Base-by-base conservation (phyloP, 2,329 filamentous ascomycete genomes). In the Rasamsonia emersonii region DNA sequence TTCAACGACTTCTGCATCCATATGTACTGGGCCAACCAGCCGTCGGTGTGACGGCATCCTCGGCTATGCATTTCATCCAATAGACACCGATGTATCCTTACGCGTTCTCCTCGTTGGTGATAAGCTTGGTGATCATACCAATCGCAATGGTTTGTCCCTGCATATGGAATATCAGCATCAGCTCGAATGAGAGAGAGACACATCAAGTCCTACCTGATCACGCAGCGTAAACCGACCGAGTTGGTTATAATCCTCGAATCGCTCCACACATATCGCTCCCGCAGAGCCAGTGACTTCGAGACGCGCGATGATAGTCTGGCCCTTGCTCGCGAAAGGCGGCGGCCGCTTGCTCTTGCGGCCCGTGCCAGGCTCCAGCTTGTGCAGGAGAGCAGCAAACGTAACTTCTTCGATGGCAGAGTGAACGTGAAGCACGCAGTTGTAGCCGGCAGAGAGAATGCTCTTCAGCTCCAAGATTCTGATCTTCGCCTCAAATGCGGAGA, bases 61-160 rank as follows among this genome's bases (percentile, higher is more conserved):
- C n/a, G n/a, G n/a, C n/a, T n/a, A n/a, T n/a, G n/a, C n/a, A n/a
- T n/a, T n/a, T n/a, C n/a, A 32, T 18, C 20, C n/a, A 23, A 23
- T 23, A 23, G 20, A 23, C n/a, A n/a, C 20, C 20, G n/a, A 7
- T 11, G 15, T 26, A 13, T 7, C 11, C 24, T 26, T 26, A 26
- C 6, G 24, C 24, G 11, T 14, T 27, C 27, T 32, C 6, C 5
- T 41, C 35, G 28, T 70, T 62, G 3, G 62, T 67, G 46, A 83
- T 76, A 39, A 98, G 74, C 73, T 88, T 95, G 38, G 86, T 95
- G 59, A 98, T 93, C 75, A 98, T 98, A 54, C 91, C 91, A 66
- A 98, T 98, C 35, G 91, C 91, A 67, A 98, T 95, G 0, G 91
- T 98, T 82, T 96, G 89, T 50, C 91, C 91, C 79, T 96, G 54